A percentile compares a stretch with the other conserved stretches of the same genome.
Conservation (phyloP, 202 grass and related monocot genomes). For the Dendrocalamus latiflorus region DNA sequence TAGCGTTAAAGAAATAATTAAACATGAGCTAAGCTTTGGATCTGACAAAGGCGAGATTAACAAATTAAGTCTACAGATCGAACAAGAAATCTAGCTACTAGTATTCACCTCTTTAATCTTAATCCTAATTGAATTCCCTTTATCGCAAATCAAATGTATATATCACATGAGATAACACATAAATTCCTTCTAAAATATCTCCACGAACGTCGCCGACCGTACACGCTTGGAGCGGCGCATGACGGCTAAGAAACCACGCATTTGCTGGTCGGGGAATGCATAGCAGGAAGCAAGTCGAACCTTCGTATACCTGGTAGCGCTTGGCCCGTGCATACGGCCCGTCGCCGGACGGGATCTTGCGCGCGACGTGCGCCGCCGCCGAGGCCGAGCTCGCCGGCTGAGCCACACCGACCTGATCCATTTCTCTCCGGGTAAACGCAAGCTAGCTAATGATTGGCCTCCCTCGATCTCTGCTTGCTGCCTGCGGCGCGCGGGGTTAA, state of each 20-base stretch:
- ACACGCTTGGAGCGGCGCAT: no score
- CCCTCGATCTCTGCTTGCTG: neutral
- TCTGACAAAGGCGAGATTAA: neutral
- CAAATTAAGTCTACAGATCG: neutral
- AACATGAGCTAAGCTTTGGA: neutral
- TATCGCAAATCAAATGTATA: neutral
- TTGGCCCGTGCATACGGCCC: slow-evolving; percentile 91
- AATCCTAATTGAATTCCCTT: neutral
- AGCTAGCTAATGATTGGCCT: slow-evolving; percentile 6
- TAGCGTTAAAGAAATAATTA: neutral
- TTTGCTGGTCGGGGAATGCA: neutral
- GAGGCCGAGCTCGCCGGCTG: slow-evolving; percentile 17
- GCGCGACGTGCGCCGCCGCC: slow-evolving; percentile 38
- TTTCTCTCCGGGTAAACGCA: neutral
- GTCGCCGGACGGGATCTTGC: slow-evolving; percentile 83
- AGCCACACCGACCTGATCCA: slow-evolving; percentile 21
- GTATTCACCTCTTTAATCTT: neutral
- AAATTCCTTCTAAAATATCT: neutral
- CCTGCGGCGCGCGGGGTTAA: neutral
- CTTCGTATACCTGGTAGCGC: slow-evolving; percentile 61
- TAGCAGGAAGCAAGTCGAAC: neutral
- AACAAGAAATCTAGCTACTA: neutral
- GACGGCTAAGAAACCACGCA: neutral
- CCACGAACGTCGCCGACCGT: neutral
- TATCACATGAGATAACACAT: neutral